Base-by-base conservation (phyloP, 2,329 filamentous ascomycete genomes). In the Hypoxylon sp. region DNA sequence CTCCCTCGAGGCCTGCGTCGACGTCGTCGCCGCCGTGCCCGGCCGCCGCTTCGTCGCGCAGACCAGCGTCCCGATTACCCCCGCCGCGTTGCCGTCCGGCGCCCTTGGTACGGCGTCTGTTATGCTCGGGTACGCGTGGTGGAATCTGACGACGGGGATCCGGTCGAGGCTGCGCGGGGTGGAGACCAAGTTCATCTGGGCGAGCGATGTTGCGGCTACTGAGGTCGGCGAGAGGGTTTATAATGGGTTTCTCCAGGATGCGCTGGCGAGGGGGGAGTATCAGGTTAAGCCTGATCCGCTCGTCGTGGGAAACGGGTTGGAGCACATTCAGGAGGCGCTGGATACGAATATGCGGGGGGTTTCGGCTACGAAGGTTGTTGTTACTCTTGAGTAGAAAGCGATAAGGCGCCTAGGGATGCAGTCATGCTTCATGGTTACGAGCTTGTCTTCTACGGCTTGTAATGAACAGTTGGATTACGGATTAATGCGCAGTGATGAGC, bases 271-370 rank as follows among this genome's bases (percentile, higher is more conserved):
- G 5, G 62, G 61, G 10, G 27, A 48, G 31, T 70, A 64, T 31
- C 26, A 64, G 24, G 43, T 64, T 1, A 58, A 61, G 7, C 70
- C 69, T 4, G 63, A 69, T 15, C 62, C 67, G 5, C 21, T 35
- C 4, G 64, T 72, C 3, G 65, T 61, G 2, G 63, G 60, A 21
- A 55, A 54, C 11, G 57, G 60, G 11, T 29, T 66, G 9, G 57
- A 59, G 10, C 26, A 29, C 26, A 43, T 59, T 4, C 60, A 63
- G 24, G 42, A 48, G 0, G 55, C 60, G 20, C 15, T 63, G 48
- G 57, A 63, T 31, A 33, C 21, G 2, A n/a, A 51, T 17, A 48
- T 18, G 29, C 45, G 24, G 13, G 55, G 55, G 1, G 54, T 56
- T n/a, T 59, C 57, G 37, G 60, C 55, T 23, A 27, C 26, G 17